Base-by-base conservation (phyloP, 352 stramenopile genomes). In the Globisporangium cystogenes region DNA sequence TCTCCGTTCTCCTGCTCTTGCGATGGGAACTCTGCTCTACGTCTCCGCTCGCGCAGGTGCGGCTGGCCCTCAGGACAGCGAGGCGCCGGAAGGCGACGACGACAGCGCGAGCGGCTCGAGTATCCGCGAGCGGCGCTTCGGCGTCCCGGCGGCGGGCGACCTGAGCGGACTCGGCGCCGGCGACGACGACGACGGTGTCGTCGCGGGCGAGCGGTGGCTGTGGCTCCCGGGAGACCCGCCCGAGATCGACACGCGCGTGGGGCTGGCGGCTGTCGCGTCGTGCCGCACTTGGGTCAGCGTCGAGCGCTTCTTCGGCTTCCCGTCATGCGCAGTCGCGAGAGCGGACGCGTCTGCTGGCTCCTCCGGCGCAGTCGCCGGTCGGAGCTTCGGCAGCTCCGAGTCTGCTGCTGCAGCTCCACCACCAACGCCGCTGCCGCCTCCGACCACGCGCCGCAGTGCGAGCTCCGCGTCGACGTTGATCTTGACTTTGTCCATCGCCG, bases 381-480 rank as follows among this genome's bases (percentile, higher is more conserved):
- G 68, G 7, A 82, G 55, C 48, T 82, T 79, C 11, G 72, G 72
- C 23, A 82, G 54, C 26, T 75, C 77, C 24, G 61, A 68, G 48
- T 56, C 47, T 33, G 39, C 55, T 21, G 53, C 39, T 8, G 59
- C 46, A 2, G 55, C 15, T 18, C 21, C 29, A 4, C 40, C 31
- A 15, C 29, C 8, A 26, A 60, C 65, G 46, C 48, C 39, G 31
- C 47, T 51, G 14, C 51, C 45, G 7, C 60, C 45, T 2, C 57
- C 68, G 16, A 57, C 23, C 11, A 59, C 53, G 14, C 66, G 54
- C 4, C 71, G 59, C 23, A 64, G 47, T 21, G 69, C 73, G 11
- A 89, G 64, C 48, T 87, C 78, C 4, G 60, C 65, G 3, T 87
- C 78, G 29, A 89, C 59, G 33, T 86, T 81, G 11, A 89, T 54